These are phyloP conservation scores for Tolypocladium pustulatum DNA, from an alignment of 2,329 filamentous ascomycete species.

Conservation along the genomic window DNA sequence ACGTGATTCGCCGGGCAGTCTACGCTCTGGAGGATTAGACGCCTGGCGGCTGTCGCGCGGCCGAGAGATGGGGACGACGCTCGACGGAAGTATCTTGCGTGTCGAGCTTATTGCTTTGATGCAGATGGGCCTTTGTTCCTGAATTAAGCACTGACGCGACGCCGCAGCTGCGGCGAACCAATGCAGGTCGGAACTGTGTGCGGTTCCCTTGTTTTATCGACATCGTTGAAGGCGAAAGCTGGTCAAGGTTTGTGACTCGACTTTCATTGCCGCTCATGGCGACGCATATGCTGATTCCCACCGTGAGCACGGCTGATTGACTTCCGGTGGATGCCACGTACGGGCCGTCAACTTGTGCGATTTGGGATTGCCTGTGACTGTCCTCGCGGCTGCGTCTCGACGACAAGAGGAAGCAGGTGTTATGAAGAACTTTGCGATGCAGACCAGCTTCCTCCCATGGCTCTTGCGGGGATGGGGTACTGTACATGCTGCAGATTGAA, in stretches of 20 bases:
- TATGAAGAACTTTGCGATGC: background rate
- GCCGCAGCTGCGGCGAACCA: background rate
- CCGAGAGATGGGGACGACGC: background rate
- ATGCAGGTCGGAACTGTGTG: background rate
- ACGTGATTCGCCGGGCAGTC: background rate
- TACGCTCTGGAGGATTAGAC: background rate
- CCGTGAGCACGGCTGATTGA: too few relatives aligned
- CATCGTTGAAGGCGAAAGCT: background rate
- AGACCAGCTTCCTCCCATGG: background rate
- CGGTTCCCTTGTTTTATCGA: background rate
- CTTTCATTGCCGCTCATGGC: background rate
- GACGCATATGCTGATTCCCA: background rate
- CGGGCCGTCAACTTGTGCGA: background rate
- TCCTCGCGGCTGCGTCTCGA: background rate
- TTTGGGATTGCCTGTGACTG: background rate
- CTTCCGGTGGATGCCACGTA: background rate
- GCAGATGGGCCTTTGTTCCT: background rate
- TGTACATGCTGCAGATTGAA: background rate
- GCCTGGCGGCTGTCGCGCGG: background rate
- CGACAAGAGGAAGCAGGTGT: too few relatives aligned
- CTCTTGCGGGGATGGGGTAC: background rate
- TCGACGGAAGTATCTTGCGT: too few relatives aligned
- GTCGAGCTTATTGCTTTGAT: background rate
- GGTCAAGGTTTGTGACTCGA: background rate
- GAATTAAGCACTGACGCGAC: background rate